phyloP scores from a whole-genome alignment of 441 rosid species.

The Manihot esculenta region DNA sequence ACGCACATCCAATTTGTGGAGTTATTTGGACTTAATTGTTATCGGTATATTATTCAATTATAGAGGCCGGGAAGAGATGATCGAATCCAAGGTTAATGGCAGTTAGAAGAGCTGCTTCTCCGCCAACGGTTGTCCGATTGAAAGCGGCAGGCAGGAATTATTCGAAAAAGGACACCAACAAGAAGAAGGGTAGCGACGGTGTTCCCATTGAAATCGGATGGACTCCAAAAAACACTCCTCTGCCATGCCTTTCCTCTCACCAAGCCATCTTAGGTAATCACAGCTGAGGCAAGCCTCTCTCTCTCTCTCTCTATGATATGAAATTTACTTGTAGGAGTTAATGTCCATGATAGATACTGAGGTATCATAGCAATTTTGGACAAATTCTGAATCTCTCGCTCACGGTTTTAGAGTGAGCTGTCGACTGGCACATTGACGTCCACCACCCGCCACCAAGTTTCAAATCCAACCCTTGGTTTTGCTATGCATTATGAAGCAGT shows the following conservation, averaged over 20 bases:
- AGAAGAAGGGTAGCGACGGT: neutral
- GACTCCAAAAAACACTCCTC: neutral
- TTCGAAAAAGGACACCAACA: constrained; percentile 5
- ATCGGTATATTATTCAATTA: neutral
- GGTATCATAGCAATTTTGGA: no score
- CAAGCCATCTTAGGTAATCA: constrained; percentile 52
- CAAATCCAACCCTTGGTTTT: no score
- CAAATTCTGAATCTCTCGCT: no score
- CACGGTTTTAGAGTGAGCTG: no score
- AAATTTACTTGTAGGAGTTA: neutral
- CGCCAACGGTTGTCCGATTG: constrained; percentile 15
- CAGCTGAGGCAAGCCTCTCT: constrained; percentile 38
- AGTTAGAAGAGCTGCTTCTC: neutral
- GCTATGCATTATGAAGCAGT: no score
- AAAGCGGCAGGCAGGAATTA: constrained; percentile 16
- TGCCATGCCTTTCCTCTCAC: constrained; percentile 31
- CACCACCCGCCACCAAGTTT: no score
- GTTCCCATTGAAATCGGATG: neutral
- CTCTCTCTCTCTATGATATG: neutral
- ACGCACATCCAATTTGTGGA: neutral
- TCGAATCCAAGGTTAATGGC: constrained; percentile 8
- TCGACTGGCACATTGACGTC: no score
- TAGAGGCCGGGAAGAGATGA: neutral
- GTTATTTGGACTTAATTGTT: neutral
- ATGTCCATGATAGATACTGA: no score